Conservation (phyloP, 1,139 yeast species). For the Candida pseudocylindracea region DNA sequence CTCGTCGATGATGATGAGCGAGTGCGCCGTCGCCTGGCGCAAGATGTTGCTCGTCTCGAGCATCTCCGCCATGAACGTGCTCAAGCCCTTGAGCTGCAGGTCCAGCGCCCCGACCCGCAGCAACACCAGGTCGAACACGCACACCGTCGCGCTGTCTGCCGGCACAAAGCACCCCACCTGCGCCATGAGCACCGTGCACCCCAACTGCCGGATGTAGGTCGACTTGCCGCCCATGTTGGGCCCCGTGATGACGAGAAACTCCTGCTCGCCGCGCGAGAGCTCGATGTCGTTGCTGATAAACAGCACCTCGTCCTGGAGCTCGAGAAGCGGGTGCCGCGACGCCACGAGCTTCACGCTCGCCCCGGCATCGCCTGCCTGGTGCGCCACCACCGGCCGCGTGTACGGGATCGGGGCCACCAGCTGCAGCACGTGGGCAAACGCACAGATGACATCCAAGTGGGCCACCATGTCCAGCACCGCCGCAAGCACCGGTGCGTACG, state of each 20-base stretch:
- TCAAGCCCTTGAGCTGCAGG: slow-evolving; percentile 87
- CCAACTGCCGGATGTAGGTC: slow-evolving; percentile 80
- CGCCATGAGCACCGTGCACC: slow-evolving; percentile 73
- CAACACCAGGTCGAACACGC: slow-evolving; percentile 73
- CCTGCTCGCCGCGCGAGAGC: slow-evolving; percentile 10
- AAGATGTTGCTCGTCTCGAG: slow-evolving; percentile 83
- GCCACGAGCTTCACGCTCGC: slow-evolving; percentile 38
- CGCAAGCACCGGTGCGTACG: slow-evolving; percentile 61
- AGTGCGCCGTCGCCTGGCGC: slow-evolving; percentile 64
- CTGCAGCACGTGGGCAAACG: slow-evolving; percentile 65
- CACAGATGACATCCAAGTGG: slow-evolving; percentile 58
- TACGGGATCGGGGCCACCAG: slow-evolving; percentile 70
- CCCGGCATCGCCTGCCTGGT: slow-evolving; percentile 18
- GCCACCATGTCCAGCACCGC: slow-evolving; percentile 43
- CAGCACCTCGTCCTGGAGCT: slow-evolving; percentile 68
- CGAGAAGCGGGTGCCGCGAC: slow-evolving; percentile 88
- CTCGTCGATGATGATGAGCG: slow-evolving; percentile 83
- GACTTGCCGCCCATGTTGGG: slow-evolving; percentile 99
- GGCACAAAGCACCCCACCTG: slow-evolving; percentile 92
- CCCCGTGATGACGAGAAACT: slow-evolving; percentile 71
- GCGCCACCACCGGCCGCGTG: slow-evolving; percentile 34
- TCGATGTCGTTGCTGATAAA: slow-evolving; percentile 76
- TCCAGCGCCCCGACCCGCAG: slow-evolving; percentile 99
- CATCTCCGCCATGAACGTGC: slow-evolving; percentile 98
- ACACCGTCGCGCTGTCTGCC: slow-evolving; percentile 32